Evolutionary conservation across 371 early-diverging fungal genomes (phyloP).

Genomic region (Amoeboaphelidium occidentale): DNA sequence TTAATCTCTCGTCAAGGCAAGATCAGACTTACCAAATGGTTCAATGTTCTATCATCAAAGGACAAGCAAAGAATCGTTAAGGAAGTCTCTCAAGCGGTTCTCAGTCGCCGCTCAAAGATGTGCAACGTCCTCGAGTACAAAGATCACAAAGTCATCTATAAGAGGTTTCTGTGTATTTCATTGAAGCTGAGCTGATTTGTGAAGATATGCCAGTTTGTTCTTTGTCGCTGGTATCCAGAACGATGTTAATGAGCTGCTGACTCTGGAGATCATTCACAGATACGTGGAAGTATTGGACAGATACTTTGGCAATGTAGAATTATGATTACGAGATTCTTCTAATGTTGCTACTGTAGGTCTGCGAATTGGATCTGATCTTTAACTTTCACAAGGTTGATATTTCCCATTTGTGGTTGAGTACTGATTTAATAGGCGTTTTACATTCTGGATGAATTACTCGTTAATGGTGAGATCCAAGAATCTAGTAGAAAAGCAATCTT

Average conservation of each 20-base stretch:
- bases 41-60: constrained; percentile 41
- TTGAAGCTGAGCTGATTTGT: constrained; percentile 3
- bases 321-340: no score
- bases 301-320: constrained; percentile 76
- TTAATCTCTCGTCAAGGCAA: constrained; percentile 48
- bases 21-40: constrained; percentile 82
- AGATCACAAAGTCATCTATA: constrained; percentile 81
- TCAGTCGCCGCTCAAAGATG: constrained; percentile 72
- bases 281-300: constrained; percentile 91
- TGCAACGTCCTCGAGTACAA: constrained; percentile 58
- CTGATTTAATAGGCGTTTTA: constrained; percentile 34
- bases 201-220: constrained; percentile 79
- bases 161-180: constrained; percentile 24
- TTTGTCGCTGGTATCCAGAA: constrained; percentile 79
- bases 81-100: constrained; percentile 70
- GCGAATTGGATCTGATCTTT: constrained; percentile 68
- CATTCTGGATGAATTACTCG: constrained; percentile 53
- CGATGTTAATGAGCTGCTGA: constrained; percentile 77
- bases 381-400: constrained; percentile 43
- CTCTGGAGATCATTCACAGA: constrained; percentile 83
- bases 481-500: constrained; percentile 51
- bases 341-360: no score
- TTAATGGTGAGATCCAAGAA: constrained; percentile 62
- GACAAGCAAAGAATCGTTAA: constrained; percentile 83
- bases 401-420: not conserved